A percentile compares a stretch with the other conserved stretches of the same genome.
phyloP scores from a whole-genome alignment of 371 early-diverging fungal genomes.

The Mortierella sp. region DNA sequence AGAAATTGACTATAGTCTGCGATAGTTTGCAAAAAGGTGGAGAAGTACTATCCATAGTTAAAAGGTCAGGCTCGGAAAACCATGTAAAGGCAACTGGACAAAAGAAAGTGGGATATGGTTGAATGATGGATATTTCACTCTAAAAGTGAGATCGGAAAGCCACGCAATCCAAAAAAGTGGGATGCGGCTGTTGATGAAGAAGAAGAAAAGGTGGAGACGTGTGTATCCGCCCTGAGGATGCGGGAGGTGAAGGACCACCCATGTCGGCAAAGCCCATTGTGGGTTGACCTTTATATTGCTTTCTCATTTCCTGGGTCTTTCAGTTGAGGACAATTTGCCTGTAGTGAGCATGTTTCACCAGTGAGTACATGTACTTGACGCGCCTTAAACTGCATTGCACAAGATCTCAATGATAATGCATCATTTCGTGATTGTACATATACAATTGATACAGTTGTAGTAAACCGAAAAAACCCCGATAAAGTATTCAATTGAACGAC shows the following conservation, averaged over 20 bases:
- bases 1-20: neutral
- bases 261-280: neutral
- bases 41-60: neutral
- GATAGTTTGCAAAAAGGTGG: neutral
- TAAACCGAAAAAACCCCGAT: neutral
- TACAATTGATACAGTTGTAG: neutral
- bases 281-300: neutral
- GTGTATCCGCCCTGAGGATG: neutral
- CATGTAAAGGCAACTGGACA: neutral
- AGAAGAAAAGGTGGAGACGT: neutral
- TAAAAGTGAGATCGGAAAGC: too few relatives aligned
- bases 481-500: neutral
- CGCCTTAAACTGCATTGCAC: neutral
- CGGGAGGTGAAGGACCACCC: neutral
- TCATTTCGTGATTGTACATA: neutral
- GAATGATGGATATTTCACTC: neutral
- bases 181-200: too few relatives aligned
- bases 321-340: neutral
- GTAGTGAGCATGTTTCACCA: neutral
- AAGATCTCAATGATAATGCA: neutral
- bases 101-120: neutral
- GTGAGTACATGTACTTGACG: neutral
- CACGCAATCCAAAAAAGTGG: too few relatives aligned
- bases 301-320: neutral
- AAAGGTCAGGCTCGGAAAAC: neutral